phyloP scores from a whole-genome alignment of 1,284 basidiomycete species.

The Heterobasidion parviporum region DNA sequence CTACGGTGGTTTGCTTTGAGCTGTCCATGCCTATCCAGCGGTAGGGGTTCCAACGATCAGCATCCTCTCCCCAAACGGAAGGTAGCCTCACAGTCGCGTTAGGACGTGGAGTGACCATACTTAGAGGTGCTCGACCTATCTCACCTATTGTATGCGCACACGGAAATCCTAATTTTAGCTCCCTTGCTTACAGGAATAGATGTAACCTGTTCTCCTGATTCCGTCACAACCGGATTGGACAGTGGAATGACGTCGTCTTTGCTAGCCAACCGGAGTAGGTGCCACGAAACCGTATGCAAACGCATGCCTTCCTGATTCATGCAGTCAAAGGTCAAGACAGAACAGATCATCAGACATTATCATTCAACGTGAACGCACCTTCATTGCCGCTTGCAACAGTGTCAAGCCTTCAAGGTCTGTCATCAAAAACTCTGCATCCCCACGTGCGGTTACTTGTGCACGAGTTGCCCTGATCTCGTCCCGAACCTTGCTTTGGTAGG shows the following conservation, averaged over 20 bases:
- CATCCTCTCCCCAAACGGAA: slow-evolving; percentile 40
- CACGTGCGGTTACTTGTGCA: slow-evolving; percentile 13
- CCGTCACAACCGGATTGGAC: slow-evolving; percentile 21
- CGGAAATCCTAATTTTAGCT: slow-evolving; percentile 21
- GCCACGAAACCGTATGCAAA: slow-evolving; percentile 24
- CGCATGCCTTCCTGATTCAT: slow-evolving; percentile 28
- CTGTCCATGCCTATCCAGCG: slow-evolving; percentile 33
- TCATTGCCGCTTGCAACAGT: slow-evolving; percentile 18
- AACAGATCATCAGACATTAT: neutral
- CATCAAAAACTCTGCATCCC: slow-evolving; percentile 17
- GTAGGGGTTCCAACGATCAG: slow-evolving; percentile 42
- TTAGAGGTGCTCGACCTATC: neutral
- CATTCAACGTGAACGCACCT: slow-evolving; percentile 9
- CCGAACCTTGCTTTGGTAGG: slow-evolving; percentile 23
- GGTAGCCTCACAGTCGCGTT: slow-evolving; percentile 15
- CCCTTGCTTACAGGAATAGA: slow-evolving; percentile 29
- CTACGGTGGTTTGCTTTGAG: slow-evolving; percentile 29
- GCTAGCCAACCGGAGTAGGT: slow-evolving; percentile 20
- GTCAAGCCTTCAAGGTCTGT: slow-evolving; percentile 24
- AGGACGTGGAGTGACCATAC: neutral
- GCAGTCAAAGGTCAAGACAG: neutral
- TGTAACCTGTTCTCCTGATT: slow-evolving; percentile 21
- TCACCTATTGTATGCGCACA: slow-evolving; percentile 25
- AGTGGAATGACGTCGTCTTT: slow-evolving; percentile 32
- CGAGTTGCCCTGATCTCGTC: neutral